Conservation (phyloP, 352 stramenopile species). For the Phytophthora podocarpi region DNA sequence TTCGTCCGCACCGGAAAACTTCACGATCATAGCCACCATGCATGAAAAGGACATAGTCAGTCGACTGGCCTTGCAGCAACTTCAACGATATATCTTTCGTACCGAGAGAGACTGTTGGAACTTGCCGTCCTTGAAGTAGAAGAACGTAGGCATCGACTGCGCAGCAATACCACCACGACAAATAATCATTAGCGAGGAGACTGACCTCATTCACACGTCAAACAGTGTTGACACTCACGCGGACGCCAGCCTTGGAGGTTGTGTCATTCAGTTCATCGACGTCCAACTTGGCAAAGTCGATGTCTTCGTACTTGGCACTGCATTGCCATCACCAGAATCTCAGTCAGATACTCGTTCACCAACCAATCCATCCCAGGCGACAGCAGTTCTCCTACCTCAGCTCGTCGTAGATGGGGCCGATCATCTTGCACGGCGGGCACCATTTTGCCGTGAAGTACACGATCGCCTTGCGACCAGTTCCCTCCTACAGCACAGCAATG, state of each 20-base stretch:
- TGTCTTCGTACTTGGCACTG: conserved; percentile 63
- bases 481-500: conserved; percentile 40
- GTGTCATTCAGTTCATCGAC: conserved; percentile 86
- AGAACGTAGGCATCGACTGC: conserved; percentile 91
- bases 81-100: background rate
- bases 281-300: conserved; percentile 88
- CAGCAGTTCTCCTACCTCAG: conserved; percentile 55
- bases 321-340: background rate
- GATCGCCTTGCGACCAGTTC: conserved; percentile 70
- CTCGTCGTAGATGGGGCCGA: conserved; percentile 87
- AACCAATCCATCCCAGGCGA: background rate
- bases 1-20: conserved; percentile 89
- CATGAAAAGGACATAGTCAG: conserved; percentile 11
- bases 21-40: background rate
- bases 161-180: background rate
- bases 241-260: conserved; percentile 77
- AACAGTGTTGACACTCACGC: conserved; percentile 50
- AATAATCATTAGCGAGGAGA: background rate
- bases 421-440: conserved; percentile 93
- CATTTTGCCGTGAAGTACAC: conserved; percentile 92
- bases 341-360: background rate
- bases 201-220: background rate
- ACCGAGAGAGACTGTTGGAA: conserved; percentile 83
- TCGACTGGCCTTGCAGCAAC: background rate
- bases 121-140: conserved; percentile 82